These are phyloP conservation scores for Pseudozyma hubeiensis DNA, from an alignment of 1,284 basidiomycete genomes.

Conservation along the genomic window DNA sequence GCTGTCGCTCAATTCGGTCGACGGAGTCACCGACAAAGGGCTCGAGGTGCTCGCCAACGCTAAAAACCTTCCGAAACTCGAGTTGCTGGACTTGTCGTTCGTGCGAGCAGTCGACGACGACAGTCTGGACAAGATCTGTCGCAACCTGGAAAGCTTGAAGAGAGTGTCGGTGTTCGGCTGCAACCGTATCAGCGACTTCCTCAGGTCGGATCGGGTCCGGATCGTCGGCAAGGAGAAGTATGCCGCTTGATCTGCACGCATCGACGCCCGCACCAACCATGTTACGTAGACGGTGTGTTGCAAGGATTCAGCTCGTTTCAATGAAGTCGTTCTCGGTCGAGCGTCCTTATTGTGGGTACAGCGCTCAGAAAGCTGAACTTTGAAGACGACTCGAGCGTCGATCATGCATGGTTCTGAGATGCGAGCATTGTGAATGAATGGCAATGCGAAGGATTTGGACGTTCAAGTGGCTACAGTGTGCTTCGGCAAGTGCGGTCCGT, in stretches of 20 bases:
- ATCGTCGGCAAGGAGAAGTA: constrained; percentile 62
- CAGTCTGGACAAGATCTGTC: constrained; percentile 77
- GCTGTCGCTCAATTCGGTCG: constrained; percentile 83
- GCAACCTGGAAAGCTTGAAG: constrained; percentile 49
- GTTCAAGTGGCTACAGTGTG: too few species aligned
- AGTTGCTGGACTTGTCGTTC: constrained; percentile 84
- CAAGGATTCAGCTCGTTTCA: background rate
- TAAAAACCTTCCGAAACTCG: constrained; percentile 69
- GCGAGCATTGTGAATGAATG: too few species aligned
- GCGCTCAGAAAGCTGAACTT: too few species aligned
- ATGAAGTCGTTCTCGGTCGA: too few species aligned
- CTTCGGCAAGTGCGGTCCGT: constrained; percentile 16
- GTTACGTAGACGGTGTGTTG: too few species aligned
- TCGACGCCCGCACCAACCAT: too few species aligned
- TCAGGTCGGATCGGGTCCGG: constrained; percentile 50
- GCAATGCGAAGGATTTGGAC: too few species aligned
- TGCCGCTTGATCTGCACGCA: constrained; percentile 6
- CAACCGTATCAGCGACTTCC: constrained; percentile 61
- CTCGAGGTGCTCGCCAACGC: constrained; percentile 72
- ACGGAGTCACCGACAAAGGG: constrained; percentile 74
- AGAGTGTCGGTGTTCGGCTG: constrained; percentile 68
- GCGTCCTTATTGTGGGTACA: too few species aligned
- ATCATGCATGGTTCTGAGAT: too few species aligned
- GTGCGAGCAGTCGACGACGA: constrained; percentile 87
- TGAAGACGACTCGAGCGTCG: too few species aligned